phyloP scores from a whole-genome alignment of 345 rosid genomes.

The Eucalyptus tenuipes region DNA sequence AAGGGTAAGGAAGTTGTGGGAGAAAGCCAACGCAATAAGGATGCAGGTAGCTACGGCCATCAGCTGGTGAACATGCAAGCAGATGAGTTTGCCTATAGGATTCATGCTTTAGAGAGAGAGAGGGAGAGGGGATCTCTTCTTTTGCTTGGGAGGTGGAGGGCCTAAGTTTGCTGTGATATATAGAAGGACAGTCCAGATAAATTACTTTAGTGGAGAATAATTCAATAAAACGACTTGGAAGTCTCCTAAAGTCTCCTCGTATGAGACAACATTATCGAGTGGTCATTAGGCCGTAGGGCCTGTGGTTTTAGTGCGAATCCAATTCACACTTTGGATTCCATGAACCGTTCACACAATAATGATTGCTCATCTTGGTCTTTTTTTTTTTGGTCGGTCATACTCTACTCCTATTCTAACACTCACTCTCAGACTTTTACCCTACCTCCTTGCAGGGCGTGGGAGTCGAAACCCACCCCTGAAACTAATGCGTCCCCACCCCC shows the following conservation, averaged over 20 bases:
- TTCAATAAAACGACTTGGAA: neutral
- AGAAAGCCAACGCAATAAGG: neutral
- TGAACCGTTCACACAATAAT: neutral
- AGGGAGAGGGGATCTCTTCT: neutral
- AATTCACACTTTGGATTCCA: neutral
- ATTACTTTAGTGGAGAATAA: neutral
- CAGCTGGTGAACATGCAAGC: neutral
- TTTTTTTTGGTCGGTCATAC: too few species aligned
- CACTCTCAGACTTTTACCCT: too few species aligned
- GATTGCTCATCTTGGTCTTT: too few species aligned
- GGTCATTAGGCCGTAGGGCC: neutral
- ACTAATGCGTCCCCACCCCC: too few species aligned
- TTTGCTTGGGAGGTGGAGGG: neutral
- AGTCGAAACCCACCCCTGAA: too few species aligned
- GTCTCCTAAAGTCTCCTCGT: neutral
- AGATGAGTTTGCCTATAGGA: neutral
- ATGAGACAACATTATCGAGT: neutral
- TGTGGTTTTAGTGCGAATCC: too few species aligned
- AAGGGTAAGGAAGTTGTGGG: neutral
- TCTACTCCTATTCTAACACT: too few species aligned
- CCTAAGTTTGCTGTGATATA: neutral
- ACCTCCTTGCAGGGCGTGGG: too few species aligned
- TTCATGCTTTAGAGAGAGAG: neutral
- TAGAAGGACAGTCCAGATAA: neutral
- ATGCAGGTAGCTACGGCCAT: rapidly evolving